These are phyloP conservation scores for Eucalyptus dawsonii DNA, from an alignment of 345 rosid genomes.

Conservation along the genomic window DNA sequence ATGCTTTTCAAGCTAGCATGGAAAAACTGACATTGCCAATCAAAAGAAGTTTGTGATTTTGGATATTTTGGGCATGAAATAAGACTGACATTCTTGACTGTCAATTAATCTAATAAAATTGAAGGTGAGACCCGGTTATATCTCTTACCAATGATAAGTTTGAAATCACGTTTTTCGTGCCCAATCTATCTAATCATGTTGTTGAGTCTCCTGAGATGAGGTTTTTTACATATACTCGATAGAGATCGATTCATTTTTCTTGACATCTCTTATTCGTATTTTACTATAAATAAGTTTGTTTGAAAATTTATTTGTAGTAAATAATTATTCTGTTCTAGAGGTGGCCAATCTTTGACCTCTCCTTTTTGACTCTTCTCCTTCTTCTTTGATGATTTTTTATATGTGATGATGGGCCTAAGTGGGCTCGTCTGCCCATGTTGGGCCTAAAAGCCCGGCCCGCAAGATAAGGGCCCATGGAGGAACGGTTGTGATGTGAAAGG, in stretches of 20 bases:
- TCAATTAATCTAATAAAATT: not conserved
- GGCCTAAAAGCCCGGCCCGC: no score
- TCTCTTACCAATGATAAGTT: not conserved
- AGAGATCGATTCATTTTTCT: not conserved
- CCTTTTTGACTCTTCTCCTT: not conserved
- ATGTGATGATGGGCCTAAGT: no score
- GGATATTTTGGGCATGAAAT: not conserved
- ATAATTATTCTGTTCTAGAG: not conserved
- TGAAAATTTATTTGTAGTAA: not conserved
- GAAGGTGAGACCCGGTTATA: fast-evolving
- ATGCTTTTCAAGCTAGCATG: not conserved
- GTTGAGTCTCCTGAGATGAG: not conserved
- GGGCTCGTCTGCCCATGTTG: no score
- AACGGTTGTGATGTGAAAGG: no score
- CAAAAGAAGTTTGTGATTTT: not conserved
- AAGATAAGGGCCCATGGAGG: no score
- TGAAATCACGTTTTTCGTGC: not conserved
- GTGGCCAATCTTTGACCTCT: not conserved
- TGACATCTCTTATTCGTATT: not conserved
- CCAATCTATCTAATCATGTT: not conserved
- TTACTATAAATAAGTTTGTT: not conserved
- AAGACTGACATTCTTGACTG: fast-evolving
- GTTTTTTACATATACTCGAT: not conserved
- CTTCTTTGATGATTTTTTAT: not conserved
- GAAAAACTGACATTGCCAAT: not conserved